Evolutionary conservation across 345 rosid genomes (phyloP).

Genomic region (Melastoma malabathricum): DNA sequence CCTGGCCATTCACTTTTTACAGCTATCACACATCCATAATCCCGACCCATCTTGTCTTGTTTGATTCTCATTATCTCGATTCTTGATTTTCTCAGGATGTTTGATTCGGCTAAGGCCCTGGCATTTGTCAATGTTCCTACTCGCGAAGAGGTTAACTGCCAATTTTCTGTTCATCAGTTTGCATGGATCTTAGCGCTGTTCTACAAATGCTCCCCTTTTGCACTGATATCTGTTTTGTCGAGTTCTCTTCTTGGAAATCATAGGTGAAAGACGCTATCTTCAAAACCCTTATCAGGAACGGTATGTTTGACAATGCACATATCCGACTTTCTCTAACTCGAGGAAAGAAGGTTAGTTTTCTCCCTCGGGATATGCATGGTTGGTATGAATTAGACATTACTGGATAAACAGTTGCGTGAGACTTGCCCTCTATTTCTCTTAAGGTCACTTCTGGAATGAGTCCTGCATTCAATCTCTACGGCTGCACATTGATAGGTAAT

Average conservation of each 20-base stretch:
- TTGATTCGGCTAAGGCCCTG: conserved; percentile 83
- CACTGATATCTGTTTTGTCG: background rate
- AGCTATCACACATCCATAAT: background rate
- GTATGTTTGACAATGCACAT: conserved; percentile 80
- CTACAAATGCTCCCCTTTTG: no score
- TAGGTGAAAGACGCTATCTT: conserved; percentile 83
- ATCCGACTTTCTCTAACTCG: conserved; percentile 76
- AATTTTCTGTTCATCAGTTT: background rate
- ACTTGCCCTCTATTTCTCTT: background rate
- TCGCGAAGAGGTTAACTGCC: conserved; percentile 44
- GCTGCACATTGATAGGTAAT: conserved; percentile 79
- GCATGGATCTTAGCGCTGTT: background rate
- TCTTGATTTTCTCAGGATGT: conserved; percentile 31
- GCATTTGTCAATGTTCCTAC: conserved; percentile 70
- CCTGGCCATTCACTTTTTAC: no score
- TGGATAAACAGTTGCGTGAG: background rate
- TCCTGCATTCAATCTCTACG: conserved; percentile 78
- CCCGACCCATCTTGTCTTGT: background rate
- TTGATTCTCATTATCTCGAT: conserved; percentile 6
- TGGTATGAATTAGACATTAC: no score
- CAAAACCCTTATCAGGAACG: conserved; percentile 61
- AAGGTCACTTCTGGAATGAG: conserved; percentile 96
- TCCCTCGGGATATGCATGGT: background rate
- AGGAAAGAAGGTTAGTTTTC: conserved; percentile 52
- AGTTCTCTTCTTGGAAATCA: background rate